phyloP scores from a whole-genome alignment of 176 grass and related monocot species.

The Tillandsia leiboldiana region DNA sequence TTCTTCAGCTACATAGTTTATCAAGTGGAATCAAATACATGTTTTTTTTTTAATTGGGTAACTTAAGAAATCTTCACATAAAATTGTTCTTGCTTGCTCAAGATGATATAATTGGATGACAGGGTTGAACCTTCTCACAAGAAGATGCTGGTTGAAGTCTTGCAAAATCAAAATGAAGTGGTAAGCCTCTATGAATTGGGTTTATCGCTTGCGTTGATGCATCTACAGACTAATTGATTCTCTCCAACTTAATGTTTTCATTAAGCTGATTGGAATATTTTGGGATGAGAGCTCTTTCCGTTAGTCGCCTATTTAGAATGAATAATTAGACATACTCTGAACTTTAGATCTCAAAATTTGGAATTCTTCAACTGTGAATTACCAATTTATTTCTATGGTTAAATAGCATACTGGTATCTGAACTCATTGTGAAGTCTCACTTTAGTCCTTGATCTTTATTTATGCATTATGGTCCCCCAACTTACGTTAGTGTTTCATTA shows the following conservation, averaged over 20 bases:
- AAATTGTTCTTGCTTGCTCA: neutral
- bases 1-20: no score
- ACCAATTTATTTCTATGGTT: neutral
- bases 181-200: conserved; percentile 31
- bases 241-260: neutral
- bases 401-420: no score
- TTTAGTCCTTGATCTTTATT: no score
- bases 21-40: neutral
- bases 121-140: conserved; percentile 99
- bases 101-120: conserved; percentile 13
- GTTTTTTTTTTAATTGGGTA: conserved; percentile 12
- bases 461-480: no score
- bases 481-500: no score
- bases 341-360: neutral
- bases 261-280: neutral
- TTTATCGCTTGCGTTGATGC: neutral
- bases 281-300: neutral
- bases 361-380: neutral
- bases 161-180: conserved; percentile 98
- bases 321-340: neutral
- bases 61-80: conserved; percentile 13
- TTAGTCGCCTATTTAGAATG: neutral
- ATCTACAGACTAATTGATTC: neutral
- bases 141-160: conserved; percentile 94
- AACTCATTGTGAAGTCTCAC: no score